phyloP scores from a whole-genome alignment of 176 grass and related monocot species.

The Avena atlantica region DNA sequence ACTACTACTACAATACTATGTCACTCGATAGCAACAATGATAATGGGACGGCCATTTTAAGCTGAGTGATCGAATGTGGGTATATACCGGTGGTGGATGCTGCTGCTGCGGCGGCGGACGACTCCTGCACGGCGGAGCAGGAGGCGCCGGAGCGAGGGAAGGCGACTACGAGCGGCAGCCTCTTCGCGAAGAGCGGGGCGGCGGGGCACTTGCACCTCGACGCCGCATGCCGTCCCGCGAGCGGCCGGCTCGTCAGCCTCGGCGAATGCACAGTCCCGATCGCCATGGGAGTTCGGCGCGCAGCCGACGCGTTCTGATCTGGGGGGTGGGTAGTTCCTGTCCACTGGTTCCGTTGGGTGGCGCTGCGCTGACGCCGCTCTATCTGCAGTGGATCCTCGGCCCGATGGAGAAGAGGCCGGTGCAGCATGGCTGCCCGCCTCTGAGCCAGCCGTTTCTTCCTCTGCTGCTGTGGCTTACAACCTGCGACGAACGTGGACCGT shows the following conservation, averaged over 20 bases:
- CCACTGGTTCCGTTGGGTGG: constrained; percentile 61
- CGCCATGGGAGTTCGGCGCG: constrained; percentile 43
- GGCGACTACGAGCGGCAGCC: constrained; percentile 35
- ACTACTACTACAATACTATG: no score
- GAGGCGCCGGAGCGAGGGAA: constrained; percentile 41
- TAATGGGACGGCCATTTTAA: background rate
- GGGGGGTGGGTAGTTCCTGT: constrained; percentile 16
- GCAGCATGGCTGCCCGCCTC: constrained; percentile 26
- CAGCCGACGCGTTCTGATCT: background rate
- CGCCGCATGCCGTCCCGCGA: constrained; percentile 30
- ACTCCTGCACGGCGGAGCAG: constrained; percentile 59
- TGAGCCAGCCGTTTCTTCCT: constrained; percentile 31
- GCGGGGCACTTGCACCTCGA: constrained; percentile 37
- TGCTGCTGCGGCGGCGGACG: constrained; percentile 44
- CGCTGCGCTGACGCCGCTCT: constrained; percentile 36
- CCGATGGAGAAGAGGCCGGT: background rate
- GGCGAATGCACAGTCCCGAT: constrained; percentile 39
- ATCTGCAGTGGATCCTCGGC: constrained; percentile 30
- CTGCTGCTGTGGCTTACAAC: background rate
- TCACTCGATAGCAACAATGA: background rate
- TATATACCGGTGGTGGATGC: constrained; percentile 53
- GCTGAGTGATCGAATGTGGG: background rate
- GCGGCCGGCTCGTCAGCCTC: constrained; percentile 22
- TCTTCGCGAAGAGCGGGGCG: constrained; percentile 36
- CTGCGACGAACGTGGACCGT: background rate